Evolutionary conservation across 2,329 filamentous ascomycete species (phyloP), one percentile per base, ranked within the genome.

Genomic region (Chrysosporium queenslandicum): DNA sequence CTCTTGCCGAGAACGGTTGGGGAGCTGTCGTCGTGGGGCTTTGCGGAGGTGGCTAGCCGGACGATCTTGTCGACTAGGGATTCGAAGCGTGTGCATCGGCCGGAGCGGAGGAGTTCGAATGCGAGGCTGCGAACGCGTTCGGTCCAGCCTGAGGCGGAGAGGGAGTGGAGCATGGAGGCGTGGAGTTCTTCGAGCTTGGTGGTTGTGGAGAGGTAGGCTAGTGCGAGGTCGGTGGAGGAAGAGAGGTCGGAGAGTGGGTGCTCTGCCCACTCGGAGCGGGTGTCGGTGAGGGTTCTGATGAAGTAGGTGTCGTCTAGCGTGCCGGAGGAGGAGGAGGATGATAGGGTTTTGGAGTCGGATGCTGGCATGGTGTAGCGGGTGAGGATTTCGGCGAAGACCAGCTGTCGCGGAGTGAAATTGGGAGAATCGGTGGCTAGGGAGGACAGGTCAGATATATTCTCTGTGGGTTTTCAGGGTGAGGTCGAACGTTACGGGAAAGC

Each of bases 111-210:
- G 37, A 82, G 71, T 52, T 77, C 70, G 43, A 74, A 73, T 16
- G 79, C 71, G 55, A 82, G 74, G 43, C 68, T 68, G 53, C 74
- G 74, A 55, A 83, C 70, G 25, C 71, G 71, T 59, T 78, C 73
- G 39, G 76, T 76, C 79, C 79, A 83, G 58, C 79, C 79, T n/a
- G 70, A 66, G 50, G 76, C 71, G 59, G 79, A 74, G 9, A 82
- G 72, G 20, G 74, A 73, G 60, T 78, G 72, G 54, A 75, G 70
- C 23, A 83, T 71, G 1, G 73, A 71, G 34, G 68, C 60, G 60
- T 81, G 77, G 40, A 83, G 77, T 60, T 75, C 74, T 60, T 74
- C 72, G 58, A 82, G 75, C 50, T 75, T 73, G 60, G 70, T 68
- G 30, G 70, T 69, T 56, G 67, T 63, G 46, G 73, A 69, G 37